phyloP scores from a whole-genome alignment of 2,329 filamentous ascomycete species.

The Chrysosporium keratinophilum region DNA sequence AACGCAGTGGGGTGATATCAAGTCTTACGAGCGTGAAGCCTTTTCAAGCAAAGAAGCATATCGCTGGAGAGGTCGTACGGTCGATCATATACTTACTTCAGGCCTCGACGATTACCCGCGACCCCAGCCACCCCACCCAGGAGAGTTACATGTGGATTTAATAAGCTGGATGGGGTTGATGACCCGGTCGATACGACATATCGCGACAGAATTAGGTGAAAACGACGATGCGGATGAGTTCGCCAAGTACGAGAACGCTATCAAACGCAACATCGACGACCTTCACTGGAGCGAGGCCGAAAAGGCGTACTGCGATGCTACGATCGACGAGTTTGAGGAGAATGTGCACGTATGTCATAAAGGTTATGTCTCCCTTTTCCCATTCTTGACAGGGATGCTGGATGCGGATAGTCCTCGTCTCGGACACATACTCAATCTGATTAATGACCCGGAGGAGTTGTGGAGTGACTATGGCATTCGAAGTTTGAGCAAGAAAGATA shows the following conservation, averaged over 20 bases:
- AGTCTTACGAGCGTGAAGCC: conserved; percentile 78
- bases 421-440: conserved; percentile 62
- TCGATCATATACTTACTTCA: conserved; percentile 78
- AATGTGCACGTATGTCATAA: conserved; percentile 85
- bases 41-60: conserved; percentile 88
- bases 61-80: conserved; percentile 83
- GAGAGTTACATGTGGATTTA: conserved; percentile 88
- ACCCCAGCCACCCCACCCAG: conserved; percentile 83
- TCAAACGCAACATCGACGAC: conserved; percentile 77
- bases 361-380: conserved; percentile 88
- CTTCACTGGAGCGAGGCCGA: conserved; percentile 80
- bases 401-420: conserved; percentile 63
- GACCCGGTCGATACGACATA: conserved; percentile 71
- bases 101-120: conserved; percentile 95
- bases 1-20: conserved; percentile 83
- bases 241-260: conserved; percentile 60
- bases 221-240: conserved; percentile 67
- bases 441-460: conserved; percentile 72
- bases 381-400: conserved; percentile 76
- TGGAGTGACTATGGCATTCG: conserved; percentile 84
- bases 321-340: conserved; percentile 91
- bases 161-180: conserved; percentile 98
- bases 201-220: conserved; percentile 65
- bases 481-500: conserved; percentile 72
- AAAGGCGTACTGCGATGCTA: conserved; percentile 85